Base-by-base conservation (phyloP, 768 basidiomycete species). In the Leccinum olivaceopallidum region DNA sequence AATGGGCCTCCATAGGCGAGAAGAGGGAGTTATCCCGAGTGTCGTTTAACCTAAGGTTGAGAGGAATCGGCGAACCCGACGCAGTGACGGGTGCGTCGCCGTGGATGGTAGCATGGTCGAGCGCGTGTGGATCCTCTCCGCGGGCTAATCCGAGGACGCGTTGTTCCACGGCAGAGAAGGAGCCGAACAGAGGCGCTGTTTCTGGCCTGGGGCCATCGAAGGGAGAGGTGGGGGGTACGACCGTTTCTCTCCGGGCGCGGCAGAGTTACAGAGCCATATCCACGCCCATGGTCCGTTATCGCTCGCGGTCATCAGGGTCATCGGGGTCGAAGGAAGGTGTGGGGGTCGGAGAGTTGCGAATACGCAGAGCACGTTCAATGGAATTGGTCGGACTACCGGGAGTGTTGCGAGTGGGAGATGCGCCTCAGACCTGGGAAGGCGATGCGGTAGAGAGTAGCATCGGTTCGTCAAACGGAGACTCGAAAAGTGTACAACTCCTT, bases 281-380 rank as follows among this genome's bases (percentile, higher is more conserved):
- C 1, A 92, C 92, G 68, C 97, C 95, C 88, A 97, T 92, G 6
- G 92, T 87, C 47, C 90, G 84, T 78, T 98, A 95, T 20, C 95
- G 85, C 73, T 97, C 94, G 57, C 87, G 80, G 20, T 85, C 85
- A 56, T 90, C 84, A 0, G 89, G 85, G 69, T 92, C 88, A 77
- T 86, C 81, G 10, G 81, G 83, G 70, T 91, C 86, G 61, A 83
- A 81, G 8, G 88, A 81, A 48, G 88, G 83, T 1, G 76, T 71
- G 16, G 88, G 73, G 3, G 84, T 85, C 1, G 90, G 89, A 1
- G 89, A 89, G 58, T 79, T 80, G 26, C 87, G 81, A 53, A 81
- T 71, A 2, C 77, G 80, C 6, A 76, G 61, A 44, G 72, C 70
- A 26, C 69, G 63, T 47, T 85, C 80, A 61, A 76, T 74, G 56